A percentile compares a stretch with the other conserved stretches of the same genome.
Evolutionary conservation across 768 basidiomycete species (phyloP).

Genomic region (Hysterangium stoloniferum): DNA sequence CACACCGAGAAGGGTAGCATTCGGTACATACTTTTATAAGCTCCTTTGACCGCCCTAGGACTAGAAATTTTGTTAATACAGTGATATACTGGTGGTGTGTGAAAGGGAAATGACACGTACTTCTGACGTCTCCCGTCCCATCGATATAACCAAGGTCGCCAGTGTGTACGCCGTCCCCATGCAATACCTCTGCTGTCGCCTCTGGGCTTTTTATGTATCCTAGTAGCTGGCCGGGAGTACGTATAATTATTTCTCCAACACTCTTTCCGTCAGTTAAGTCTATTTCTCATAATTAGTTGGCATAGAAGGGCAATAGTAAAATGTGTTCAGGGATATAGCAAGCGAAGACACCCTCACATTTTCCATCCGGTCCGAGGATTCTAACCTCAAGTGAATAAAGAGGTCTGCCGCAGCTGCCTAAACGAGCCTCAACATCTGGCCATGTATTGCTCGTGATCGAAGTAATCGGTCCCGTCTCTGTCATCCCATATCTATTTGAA

Average conservation of each 20-base stretch:
- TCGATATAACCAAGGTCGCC: slow-evolving; percentile 16
- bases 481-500: slow-evolving; percentile 1
- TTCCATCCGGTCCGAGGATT: neutral
- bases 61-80: slow-evolving; percentile 36
- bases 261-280: neutral
- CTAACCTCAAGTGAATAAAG: neutral
- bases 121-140: neutral
- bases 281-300: too few species aligned
- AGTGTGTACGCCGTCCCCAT: slow-evolving; percentile 13
- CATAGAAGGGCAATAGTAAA: too few species aligned
- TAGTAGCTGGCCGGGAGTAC: slow-evolving; percentile 12
- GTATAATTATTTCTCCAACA: slow-evolving; percentile 1
- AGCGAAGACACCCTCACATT: neutral
- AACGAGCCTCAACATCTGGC: neutral
- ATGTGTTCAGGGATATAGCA: too few species aligned
- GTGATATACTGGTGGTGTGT: neutral
- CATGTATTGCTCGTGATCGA: neutral
- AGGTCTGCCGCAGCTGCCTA: neutral
- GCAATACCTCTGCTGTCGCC: slow-evolving; percentile 14
- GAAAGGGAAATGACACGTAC: too few species aligned
- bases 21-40: slow-evolving; percentile 1
- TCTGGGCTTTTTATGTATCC: slow-evolving; percentile 17
- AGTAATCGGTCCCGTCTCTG: neutral
- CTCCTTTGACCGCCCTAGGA: slow-evolving; percentile 1
- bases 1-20: too few species aligned